Evolutionary conservation across 306 rosid genomes (phyloP), one percentile per base, ranked within the genome.

Genomic region (Phaseolus lunatus): DNA sequence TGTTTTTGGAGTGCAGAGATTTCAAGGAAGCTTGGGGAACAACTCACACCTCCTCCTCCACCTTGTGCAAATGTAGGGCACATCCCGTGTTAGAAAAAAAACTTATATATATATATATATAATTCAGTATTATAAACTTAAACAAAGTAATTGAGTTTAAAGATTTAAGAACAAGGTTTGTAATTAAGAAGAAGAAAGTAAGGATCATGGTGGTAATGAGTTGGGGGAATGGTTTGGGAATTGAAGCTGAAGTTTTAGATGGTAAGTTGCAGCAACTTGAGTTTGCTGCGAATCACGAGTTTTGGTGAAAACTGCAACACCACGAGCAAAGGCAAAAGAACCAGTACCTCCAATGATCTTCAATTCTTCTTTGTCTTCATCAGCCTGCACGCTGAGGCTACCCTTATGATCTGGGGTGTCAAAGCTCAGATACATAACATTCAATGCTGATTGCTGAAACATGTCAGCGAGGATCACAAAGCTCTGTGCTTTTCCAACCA

Each of bases 261-360:
- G 93, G 35, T 87, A 89, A 77, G 89, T 63, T 8, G 89, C 72
- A 81, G 78, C 82, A 11, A 64, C 69, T 15, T 72, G 72, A 4
- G 35, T 62, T 45, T 72, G 45, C 13, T 64, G 53, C 15, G 8
- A 18, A 29, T 78, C 73, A 29, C 77, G 71, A 1, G 86, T 84
- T 63, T 78, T 85, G 33, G 84, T 81, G 43, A 95, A 88, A 67
- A 85, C 71, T 0, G 92, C 97, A 3, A 88, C 15, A 52, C 98
- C 98, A 23, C 90, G 91, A 24, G 96, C 97, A 88, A 95, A 92
- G 5, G 99, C 97, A 82, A 95, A 92, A 0, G 89, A 90, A 23
- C 97, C 96, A 12, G 97, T 90, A 37, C 99, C 99, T 7, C 97
- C 97, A 3, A 92, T 84, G 18, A 95, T 94, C 1, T 73, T 82